Evolutionary conservation across 441 rosid species (phyloP).

Genomic region (Pelargonium australe): DNA sequence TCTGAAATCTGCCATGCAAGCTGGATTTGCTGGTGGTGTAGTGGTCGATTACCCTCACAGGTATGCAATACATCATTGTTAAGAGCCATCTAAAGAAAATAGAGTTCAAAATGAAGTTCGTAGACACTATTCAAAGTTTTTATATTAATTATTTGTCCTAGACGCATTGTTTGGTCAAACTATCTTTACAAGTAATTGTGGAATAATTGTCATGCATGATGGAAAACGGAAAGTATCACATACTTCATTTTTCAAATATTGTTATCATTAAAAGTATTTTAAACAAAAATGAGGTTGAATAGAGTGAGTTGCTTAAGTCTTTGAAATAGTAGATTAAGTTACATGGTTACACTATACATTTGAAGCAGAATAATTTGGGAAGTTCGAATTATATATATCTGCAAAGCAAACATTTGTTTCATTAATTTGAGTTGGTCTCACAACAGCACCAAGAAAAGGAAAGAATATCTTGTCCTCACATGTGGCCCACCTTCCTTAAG

Average conservation of each 20-base stretch:
- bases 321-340: not conserved
- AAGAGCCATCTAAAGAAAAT: not conserved
- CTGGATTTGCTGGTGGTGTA: conserved; percentile 91
- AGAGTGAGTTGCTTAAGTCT: not conserved
- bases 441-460: conserved; percentile 68
- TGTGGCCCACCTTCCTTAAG: conserved; percentile 62
- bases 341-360: not conserved
- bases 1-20: conserved; percentile 70
- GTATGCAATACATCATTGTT: conserved; percentile 26
- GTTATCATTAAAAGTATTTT: not conserved
- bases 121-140: too few relatives aligned
- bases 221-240: too few relatives aligned
- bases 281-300: not conserved
- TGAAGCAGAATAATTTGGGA: not conserved
- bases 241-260: too few relatives aligned
- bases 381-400: not conserved
- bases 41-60: conserved; percentile 92
- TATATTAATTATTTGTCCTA: too few relatives aligned
- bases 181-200: too few relatives aligned
- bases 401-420: not conserved
- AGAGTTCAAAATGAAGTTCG: too few relatives aligned
- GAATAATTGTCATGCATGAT: too few relatives aligned
- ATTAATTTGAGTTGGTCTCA: conserved; percentile 2
- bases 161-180: too few relatives aligned
- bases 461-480: conserved; percentile 79